Conservation (phyloP, 2,329 filamentous ascomycete species). For the Colletotrichum cordylinicola region DNA sequence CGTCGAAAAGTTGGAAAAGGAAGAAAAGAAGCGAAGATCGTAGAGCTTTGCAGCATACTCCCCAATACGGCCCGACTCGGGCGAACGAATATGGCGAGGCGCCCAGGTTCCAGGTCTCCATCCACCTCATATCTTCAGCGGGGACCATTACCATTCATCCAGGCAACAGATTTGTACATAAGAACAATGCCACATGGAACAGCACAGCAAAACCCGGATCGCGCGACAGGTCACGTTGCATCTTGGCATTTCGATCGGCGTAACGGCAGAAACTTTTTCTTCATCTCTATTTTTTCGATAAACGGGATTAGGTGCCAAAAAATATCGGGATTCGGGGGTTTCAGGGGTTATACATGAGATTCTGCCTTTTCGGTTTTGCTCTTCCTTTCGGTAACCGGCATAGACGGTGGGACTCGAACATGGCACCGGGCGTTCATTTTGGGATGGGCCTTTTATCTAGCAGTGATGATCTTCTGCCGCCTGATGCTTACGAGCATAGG, state of each 20-base stretch:
- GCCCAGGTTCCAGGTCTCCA: neutral
- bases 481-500: conserved; percentile 1
- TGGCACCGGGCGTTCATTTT: neutral
- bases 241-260: conserved; percentile 23
- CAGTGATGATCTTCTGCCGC: conserved; percentile 6
- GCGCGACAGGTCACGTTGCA: conserved; percentile 21
- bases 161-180: conserved; percentile 9
- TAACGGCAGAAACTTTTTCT: neutral
- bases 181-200: neutral
- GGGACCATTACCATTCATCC: neutral
- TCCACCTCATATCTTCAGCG: neutral
- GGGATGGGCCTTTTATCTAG: neutral
- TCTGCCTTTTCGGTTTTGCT: neutral
- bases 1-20: conserved; percentile 50
- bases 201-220: neutral
- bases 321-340: neutral
- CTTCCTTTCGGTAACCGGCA: neutral
- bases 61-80: neutral
- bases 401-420: neutral
- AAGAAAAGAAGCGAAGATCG: conserved; percentile 27
- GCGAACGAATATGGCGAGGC: neutral
- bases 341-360: neutral
- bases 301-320: neutral
- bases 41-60: neutral
- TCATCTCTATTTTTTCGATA: neutral